A percentile compares a stretch with the other conserved stretches of the same genome.
Conservation (phyloP, 163 green algal genomes). For the Smithsoniella earleae region DNA sequence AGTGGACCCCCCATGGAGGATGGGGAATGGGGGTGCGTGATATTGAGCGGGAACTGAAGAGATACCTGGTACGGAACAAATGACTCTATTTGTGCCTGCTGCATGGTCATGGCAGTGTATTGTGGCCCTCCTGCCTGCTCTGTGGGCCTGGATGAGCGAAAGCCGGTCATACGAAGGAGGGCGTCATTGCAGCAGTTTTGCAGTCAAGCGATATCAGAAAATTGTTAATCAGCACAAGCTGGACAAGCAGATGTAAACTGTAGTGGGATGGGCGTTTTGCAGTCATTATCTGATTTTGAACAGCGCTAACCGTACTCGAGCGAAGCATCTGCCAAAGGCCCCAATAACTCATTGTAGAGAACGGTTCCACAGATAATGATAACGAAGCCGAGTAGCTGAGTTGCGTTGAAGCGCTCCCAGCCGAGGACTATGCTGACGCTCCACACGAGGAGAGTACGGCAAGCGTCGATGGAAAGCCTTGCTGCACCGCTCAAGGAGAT, state of each 20-base stretch:
- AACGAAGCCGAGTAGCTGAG: conserved; percentile 65
- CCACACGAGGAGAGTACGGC: conserved; percentile 71
- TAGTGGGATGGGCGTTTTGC: background rate
- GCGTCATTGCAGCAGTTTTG: background rate
- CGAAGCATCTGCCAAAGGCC: background rate
- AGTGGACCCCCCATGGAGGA: background rate
- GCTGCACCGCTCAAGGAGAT: conserved; percentile 63
- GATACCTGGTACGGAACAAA: background rate
- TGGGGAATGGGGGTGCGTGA: conserved; percentile 2
- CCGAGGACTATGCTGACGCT: conserved; percentile 53
- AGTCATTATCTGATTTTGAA: background rate
- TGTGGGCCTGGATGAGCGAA: background rate
- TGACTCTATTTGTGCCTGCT: background rate
- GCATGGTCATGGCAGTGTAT: background rate
- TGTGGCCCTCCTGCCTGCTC: no score
- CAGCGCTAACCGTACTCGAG: background rate
- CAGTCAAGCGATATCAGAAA: background rate
- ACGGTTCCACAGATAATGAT: conserved; percentile 60
- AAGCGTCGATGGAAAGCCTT: conserved; percentile 71
- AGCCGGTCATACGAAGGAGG: background rate
- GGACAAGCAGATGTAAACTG: background rate
- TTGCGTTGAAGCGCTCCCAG: conserved; percentile 71
- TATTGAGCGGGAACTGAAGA: background rate
- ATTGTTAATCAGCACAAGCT: background rate
- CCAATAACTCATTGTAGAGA: conserved; percentile 73